These are phyloP conservation scores for Trichoderma afroharzianum DNA, from an alignment of 2,329 filamentous ascomycete species.

Conservation along the genomic window DNA sequence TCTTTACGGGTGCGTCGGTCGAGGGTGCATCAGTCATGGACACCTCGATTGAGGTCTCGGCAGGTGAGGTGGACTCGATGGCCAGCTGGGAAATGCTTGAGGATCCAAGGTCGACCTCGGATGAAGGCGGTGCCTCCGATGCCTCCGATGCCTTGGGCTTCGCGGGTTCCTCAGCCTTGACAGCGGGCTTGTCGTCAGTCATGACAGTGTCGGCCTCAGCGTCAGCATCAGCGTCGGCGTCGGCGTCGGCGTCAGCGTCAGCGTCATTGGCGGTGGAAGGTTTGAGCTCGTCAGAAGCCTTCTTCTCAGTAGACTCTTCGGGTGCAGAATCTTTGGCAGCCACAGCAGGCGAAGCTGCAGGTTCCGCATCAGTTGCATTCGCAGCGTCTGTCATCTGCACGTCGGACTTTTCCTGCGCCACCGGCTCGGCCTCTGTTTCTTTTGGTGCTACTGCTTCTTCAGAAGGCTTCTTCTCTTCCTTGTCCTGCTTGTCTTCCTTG, in stretches of 20 bases:
- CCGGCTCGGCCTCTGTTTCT: background rate
- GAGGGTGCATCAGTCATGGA: slow-evolving; percentile 53
- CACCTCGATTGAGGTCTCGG: slow-evolving; percentile 39
- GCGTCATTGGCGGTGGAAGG: background rate
- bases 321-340: background rate
- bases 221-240: background rate
- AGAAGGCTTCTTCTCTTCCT: slow-evolving; percentile 10
- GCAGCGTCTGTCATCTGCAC: slow-evolving; percentile 26
- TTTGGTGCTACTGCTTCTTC: background rate
- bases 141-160: slow-evolving; percentile 18
- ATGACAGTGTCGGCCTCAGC: slow-evolving; percentile 26
- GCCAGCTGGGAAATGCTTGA: slow-evolving; percentile 38
- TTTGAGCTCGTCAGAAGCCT: slow-evolving; percentile 18
- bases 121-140: slow-evolving; percentile 25
- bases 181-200: slow-evolving; percentile 26
- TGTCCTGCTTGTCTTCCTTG: slow-evolving; percentile 5
- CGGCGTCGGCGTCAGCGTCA: background rate
- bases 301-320: background rate
- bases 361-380: background rate
- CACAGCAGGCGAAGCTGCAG: background rate
- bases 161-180: slow-evolving; percentile 24
- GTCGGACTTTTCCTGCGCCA: slow-evolving; percentile 20
- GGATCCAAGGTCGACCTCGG: slow-evolving; percentile 35
- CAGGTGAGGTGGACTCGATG: slow-evolving; percentile 33
- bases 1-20: slow-evolving; percentile 46